Base-by-base conservation (phyloP, 2,329 filamentous ascomycete genomes). In the Stachybotrys chartarum region DNA sequence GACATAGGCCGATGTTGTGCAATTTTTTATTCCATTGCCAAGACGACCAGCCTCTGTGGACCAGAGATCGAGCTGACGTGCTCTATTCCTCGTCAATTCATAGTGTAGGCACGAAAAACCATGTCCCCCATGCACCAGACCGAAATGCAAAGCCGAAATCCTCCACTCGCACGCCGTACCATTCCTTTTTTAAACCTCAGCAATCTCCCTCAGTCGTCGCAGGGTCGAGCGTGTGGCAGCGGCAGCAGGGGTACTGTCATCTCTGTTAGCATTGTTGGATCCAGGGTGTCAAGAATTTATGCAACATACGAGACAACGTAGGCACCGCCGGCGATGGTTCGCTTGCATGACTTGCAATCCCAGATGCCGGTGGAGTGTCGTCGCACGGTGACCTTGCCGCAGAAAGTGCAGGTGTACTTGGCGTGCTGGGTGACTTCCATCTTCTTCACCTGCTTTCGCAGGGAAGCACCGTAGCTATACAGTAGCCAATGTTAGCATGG, bases 391-490 rank as follows among this genome's bases (percentile, higher is more conserved):
- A 86, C 87, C 88, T 97, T 97, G 74, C 93, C 93, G 85, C 91
- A 96, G 89, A 97, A 99, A 66, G 92, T 93, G 87, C 93, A 97
- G 74, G 87, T 86, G 74, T 97, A 97, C 77, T 88, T 88, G 81
- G 91, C 91, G 84, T 99, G 94, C 80, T 97, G 94, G 72, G 90
- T 90, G 78, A 97, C 90, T 88, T 97, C 94, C 88, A 97, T 96
- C 90, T 97, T 97, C 91, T 97, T 97, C 75, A 76, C 74, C 70
- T 76, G 92, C 86, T 97, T 97, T 81, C 92, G 91, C 80, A 97
- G 91, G 72, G 94, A 97, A 76, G 94, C 93, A 92, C 93, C 94
- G 80, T 96, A 96, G 85, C 91, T 93, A 68, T 59, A 30, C 24
- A 31, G 47, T 24, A 47, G n/a, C 12, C 39, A 31, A 58, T 42